Evolutionary conservation across 2,329 filamentous ascomycete species (phyloP), one percentile per base, ranked within the genome.

Genomic region (Fusarium redolens): DNA sequence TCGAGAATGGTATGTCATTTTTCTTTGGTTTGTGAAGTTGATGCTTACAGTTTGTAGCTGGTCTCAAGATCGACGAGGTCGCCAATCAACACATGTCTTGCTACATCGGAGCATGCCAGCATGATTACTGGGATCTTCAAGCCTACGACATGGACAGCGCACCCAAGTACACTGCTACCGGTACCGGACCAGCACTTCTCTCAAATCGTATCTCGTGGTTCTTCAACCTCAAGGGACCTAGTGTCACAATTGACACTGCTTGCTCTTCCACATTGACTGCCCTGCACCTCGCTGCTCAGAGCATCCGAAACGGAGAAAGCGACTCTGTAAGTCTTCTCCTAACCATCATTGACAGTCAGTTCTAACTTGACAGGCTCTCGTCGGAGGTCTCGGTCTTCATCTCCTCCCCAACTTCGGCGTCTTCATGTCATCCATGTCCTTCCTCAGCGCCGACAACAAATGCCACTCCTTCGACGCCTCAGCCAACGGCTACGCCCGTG

Each of bases 401-500:
- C 54, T 57, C 17, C 54, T 45, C 28, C 40, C 54, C 37, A 55
- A 55, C 35, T 55, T 40, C 35, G 51, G 51, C 22, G 54, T 45
- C 20, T 45, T 52, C 20, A 59, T 40, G 41, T 50, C 55, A 7
- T 30, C 55, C 31, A 58, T 58, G 41, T 48, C 41, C 25, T 50
- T 58, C 22, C 55, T 58, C 20, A 58, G 55, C 22, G 22, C 55
- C 15, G 41, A 58, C 33, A 48, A 48, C 20, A 58, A 37, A 20
- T 65, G 51, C 5, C 52, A 52, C 8, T 60, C 61, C 5, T 71
- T 57, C 17, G 70, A 71, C 13, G 30, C 48, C 12, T 45, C 55
- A 8, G 66, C 51, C 2, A 50, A 68, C 11, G 69, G 71, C 4
- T 73, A 72, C n/a, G 68, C 58, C 4, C 55, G 70, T 1, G 70